Conservation (phyloP, 495 filamentous ascomycete genomes). For the Aspergillus panamensis region DNA sequence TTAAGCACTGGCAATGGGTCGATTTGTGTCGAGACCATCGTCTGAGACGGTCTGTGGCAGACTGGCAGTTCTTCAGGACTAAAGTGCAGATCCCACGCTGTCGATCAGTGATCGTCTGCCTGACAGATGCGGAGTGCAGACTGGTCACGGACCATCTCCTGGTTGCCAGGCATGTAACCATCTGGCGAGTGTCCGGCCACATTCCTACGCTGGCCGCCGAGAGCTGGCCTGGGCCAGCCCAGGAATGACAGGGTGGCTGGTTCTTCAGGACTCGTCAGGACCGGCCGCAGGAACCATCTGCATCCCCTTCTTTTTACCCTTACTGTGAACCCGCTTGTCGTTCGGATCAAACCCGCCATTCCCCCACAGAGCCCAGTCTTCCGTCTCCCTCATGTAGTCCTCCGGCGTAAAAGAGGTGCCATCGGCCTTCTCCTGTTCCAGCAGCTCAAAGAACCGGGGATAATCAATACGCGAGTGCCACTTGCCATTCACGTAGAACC, state of each 20-base stretch:
- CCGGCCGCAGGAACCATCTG: constrained; percentile 1
- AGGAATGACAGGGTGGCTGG: not conserved
- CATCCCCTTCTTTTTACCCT: constrained; percentile 52
- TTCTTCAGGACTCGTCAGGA: not conserved
- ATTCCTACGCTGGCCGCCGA: too few species aligned
- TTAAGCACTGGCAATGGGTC: too few species aligned
- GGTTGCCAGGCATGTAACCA: not conserved
- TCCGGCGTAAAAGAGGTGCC: constrained; percentile 71
- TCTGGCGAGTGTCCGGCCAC: not conserved
- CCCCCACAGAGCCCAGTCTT: constrained; percentile 94
- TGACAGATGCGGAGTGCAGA: too few species aligned
- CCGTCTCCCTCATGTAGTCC: constrained; percentile 85
- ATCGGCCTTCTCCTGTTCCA: constrained; percentile 59
- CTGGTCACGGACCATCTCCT: too few species aligned
- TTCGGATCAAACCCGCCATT: constrained; percentile 90
- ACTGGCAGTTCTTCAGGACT: too few species aligned
- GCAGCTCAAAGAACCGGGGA: constrained; percentile 77
- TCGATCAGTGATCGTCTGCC: too few species aligned
- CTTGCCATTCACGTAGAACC: constrained; percentile 68
- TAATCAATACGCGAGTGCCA: constrained; percentile 95
- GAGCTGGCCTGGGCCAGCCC: too few species aligned
- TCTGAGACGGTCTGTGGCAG: too few species aligned
- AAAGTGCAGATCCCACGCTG: too few species aligned
- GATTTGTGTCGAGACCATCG: too few species aligned
- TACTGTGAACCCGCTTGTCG: constrained; percentile 78